Evolutionary conservation across 116 monocot species (phyloP).

Genomic region (Papilionanthe hybrid): DNA sequence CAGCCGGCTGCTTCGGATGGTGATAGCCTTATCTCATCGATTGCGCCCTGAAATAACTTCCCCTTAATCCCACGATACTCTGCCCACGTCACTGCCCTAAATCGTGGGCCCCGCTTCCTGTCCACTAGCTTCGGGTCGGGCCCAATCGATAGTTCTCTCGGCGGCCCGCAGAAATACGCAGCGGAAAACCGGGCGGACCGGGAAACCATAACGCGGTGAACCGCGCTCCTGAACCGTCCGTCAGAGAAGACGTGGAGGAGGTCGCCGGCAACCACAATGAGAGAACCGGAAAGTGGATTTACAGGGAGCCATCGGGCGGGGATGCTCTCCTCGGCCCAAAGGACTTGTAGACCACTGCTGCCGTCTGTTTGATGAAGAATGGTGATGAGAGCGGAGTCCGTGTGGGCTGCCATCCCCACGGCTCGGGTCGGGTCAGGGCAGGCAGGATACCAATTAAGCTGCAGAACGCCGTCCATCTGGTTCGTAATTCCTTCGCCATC

Average conservation of each 20-base stretch:
- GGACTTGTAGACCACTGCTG: conserved; percentile 54
- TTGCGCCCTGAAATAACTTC: conserved; percentile 22
- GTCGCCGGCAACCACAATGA: conserved; percentile 42
- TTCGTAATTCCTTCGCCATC: neutral
- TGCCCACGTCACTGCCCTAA: conserved; percentile 35
- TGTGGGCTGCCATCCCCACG: conserved; percentile 67
- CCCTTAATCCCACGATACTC: conserved; percentile 28
- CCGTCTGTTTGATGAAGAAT: conserved; percentile 50
- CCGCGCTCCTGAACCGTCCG: conserved; percentile 28
- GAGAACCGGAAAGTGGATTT: conserved; percentile 13
- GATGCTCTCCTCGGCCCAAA: neutral
- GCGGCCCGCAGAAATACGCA: conserved; percentile 37
- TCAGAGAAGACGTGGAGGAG: conserved; percentile 35
- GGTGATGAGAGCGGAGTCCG: conserved; percentile 75
- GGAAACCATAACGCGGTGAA: conserved; percentile 43
- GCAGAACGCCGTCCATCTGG: conserved; percentile 11
- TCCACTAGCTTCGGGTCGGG: conserved; percentile 17
- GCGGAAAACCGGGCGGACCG: conserved; percentile 19
- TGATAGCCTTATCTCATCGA: conserved; percentile 11
- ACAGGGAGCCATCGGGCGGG: conserved; percentile 33
- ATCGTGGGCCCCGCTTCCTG: conserved; percentile 5
- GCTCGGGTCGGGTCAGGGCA: conserved; percentile 77
- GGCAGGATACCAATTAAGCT: conserved; percentile 66
- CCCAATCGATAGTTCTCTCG: conserved; percentile 9
- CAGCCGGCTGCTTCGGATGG: neutral